Percentiles rank a stretch among this genome's conserved stretches.
These are phyloP conservation scores for Plenodomus biglobosus DNA, from an alignment of 2,329 filamentous ascomycete genomes.

Conservation along the genomic window DNA sequence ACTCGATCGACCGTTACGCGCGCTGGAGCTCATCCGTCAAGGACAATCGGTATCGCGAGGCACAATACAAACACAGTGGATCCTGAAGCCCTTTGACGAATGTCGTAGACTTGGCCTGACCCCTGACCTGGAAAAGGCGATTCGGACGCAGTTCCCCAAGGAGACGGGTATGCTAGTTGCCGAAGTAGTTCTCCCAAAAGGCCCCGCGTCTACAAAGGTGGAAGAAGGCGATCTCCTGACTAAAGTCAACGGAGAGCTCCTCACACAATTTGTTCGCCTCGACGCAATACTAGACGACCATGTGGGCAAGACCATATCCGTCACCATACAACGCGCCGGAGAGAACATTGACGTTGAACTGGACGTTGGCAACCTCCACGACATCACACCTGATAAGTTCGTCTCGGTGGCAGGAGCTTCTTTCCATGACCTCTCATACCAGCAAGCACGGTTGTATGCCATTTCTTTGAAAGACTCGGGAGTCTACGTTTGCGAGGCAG, in stretches of 20 bases:
- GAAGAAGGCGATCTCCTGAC: constrained; percentile 93
- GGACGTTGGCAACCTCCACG: constrained; percentile 83
- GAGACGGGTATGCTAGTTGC: constrained; percentile 97
- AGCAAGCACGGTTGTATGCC: constrained; percentile 93
- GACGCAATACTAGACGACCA: constrained; percentile 90
- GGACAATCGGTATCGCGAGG: constrained; percentile 78
- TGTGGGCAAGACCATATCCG: constrained; percentile 74
- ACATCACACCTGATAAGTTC: constrained; percentile 93
- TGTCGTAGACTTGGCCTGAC: constrained; percentile 85
- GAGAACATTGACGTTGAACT: constrained; percentile 84
- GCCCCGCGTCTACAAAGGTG: constrained; percentile 81
- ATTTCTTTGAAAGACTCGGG: constrained; percentile 76
- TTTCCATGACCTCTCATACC: constrained; percentile 96
- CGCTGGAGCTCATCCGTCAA: constrained; percentile 80
- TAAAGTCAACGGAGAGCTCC: constrained; percentile 88
- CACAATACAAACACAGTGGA: constrained; percentile 97
- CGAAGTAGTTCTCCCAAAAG: constrained; percentile 89
- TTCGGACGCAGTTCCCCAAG: constrained; percentile 80
- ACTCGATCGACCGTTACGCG: constrained; percentile 83
- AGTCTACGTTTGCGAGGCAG: constrained; percentile 92
- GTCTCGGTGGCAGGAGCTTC: constrained; percentile 90
- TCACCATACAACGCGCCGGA: constrained; percentile 86
- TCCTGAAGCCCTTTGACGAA: constrained; percentile 96
- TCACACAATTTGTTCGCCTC: constrained; percentile 89
- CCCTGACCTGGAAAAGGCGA: constrained; percentile 80